These are phyloP conservation scores for Symbiodinium pilosum DNA, from an alignment of 73 alveolate species.

Conservation along the genomic window DNA sequence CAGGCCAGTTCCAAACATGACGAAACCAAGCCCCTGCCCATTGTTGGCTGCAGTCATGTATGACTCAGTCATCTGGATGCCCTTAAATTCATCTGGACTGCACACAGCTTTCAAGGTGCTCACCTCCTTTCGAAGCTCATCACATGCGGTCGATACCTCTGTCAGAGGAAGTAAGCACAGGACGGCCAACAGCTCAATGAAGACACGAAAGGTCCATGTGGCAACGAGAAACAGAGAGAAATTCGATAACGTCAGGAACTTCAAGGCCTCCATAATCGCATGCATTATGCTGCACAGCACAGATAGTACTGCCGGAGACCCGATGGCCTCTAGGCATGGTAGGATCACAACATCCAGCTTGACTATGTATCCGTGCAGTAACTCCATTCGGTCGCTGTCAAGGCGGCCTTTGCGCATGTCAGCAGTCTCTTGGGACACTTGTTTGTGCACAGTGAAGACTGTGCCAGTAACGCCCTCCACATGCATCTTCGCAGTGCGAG, in stretches of 20 bases:
- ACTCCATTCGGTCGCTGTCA: neutral
- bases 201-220: too few relatives aligned
- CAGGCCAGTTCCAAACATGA: constrained; percentile 1
- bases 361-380: neutral
- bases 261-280: neutral
- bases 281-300: neutral
- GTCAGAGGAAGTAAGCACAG: neutral
- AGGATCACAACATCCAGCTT: neutral
- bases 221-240: neutral
- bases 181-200: neutral
- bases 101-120: neutral
- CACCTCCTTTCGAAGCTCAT: neutral
- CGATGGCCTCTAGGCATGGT: neutral
- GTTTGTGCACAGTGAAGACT: neutral
- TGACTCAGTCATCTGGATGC: neutral
- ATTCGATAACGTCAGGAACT: neutral
- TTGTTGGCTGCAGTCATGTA: neutral
- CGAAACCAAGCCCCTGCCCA: constrained; percentile 8
- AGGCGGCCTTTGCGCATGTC: neutral
- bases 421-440: neutral
- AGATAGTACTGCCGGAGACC: neutral
- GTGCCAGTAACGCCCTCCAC: neutral
- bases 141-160: neutral
- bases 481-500: neutral
- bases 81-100: neutral